Evolutionary conservation across 2,329 filamentous ascomycete genomes (phyloP).

Genomic region (Immersiporthe knoxdaviesiana): DNA sequence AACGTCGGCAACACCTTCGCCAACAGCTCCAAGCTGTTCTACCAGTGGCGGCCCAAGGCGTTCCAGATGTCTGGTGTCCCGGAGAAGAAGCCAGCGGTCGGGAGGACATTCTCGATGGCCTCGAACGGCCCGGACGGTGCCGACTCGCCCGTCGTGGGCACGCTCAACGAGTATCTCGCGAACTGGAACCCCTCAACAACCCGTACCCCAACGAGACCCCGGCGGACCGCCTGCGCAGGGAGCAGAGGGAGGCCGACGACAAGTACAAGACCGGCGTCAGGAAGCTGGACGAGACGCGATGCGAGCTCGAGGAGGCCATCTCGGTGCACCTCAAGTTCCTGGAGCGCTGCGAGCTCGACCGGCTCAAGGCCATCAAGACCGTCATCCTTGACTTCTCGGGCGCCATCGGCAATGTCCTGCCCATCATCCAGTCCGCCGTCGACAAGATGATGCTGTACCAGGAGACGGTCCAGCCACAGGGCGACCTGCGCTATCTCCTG

Average conservation of each 20-base stretch:
- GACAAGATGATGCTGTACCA: slow-evolving; percentile 99
- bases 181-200: slow-evolving; percentile 95
- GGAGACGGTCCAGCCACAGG: slow-evolving; percentile 92
- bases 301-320: slow-evolving; percentile 94
- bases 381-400: slow-evolving; percentile 97
- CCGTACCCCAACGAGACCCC: slow-evolving; percentile 92
- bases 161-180: slow-evolving; percentile 85
- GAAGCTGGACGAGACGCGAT: slow-evolving; percentile 87
- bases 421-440: slow-evolving; percentile 90
- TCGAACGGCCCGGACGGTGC: slow-evolving; percentile 56
- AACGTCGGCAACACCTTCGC: slow-evolving; percentile 95
- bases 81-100: slow-evolving; percentile 78
- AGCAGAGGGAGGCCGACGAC: slow-evolving; percentile 88
- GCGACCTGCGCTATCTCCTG: slow-evolving; percentile 88
- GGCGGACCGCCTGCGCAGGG: slow-evolving; percentile 80
- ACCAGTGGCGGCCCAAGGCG: slow-evolving; percentile 93
- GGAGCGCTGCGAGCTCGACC: slow-evolving; percentile 94
- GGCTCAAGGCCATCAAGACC: slow-evolving; percentile 96
- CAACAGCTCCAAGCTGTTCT: slow-evolving; percentile 96
- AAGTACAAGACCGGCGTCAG: slow-evolving; percentile 86
- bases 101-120: slow-evolving; percentile 74
- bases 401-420: slow-evolving; percentile 96
- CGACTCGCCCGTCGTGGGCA: slow-evolving; percentile 82
- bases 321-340: slow-evolving; percentile 92
- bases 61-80: slow-evolving; percentile 87